Base-by-base conservation (phyloP, 805 yeast genomes). In the Ogataea parapolymorpha region DNA sequence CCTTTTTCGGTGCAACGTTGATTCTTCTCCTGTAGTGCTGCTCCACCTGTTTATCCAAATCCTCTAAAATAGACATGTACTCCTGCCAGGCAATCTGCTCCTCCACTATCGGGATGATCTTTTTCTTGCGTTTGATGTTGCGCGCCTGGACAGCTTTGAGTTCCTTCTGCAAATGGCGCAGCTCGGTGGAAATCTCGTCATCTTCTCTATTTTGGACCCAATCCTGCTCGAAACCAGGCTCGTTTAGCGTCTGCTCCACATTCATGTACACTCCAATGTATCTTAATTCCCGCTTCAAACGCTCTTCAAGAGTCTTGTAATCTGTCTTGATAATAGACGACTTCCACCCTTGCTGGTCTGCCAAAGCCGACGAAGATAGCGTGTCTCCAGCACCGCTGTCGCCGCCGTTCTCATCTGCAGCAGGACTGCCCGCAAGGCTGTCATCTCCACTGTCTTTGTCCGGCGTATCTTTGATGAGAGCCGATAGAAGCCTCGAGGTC, bases 81-180 rank as follows among this genome's bases (percentile, higher is more conserved):
- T 93, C 99, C 60, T 91, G 96, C 80, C 90, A 93, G 20, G 97
- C 96, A 54, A 93, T 71, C 53, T 86, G 95, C 49, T 85, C 93
- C 51, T 89, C 91, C 12, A 93, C 74, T 1, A 82, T 54, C 1
- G 95, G 95, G 18, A 81, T 65, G 26, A 93, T 57, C 29, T 70
- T 66, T 44, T 76, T 71, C 61, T 86, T 86, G 39, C 91, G 70
- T 45, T 74, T 77, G 42, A 80, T 74, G 60, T 93, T 93, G 42
- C 76, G 68, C 17, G 66, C 68, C 3, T 81, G 75, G 0, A 82
- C 80, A 15, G 70, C 74, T 48, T 72, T 76, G 44, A 93, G 67
- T 43, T 84, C 80, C 32, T 68, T 66, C 56, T 93, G 97, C 36
- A 91, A 67, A 12, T 59, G 61, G 44, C 99, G 72, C 46, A 93